phyloP scores from a whole-genome alignment of 495 filamentous ascomycete species.

The Lasiosphaeris hirsuta region DNA sequence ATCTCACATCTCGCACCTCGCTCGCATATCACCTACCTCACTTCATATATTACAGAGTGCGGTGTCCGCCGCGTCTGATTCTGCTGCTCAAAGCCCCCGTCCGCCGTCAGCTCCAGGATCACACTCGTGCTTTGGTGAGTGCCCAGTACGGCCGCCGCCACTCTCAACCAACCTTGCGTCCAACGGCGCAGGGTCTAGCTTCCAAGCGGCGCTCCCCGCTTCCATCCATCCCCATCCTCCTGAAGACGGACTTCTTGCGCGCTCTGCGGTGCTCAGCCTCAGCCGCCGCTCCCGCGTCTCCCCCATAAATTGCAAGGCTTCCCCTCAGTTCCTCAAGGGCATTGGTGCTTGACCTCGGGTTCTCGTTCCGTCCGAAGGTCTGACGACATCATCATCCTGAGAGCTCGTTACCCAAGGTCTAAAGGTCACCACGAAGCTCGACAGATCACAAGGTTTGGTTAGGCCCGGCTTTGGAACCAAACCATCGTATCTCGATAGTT shows the following conservation, averaged over 20 bases:
- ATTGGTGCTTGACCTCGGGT: too few relatives aligned
- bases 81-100: not conserved
- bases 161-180: not conserved
- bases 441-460: slow-evolving; percentile 2
- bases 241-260: not conserved
- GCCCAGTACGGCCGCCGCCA: too few relatives aligned
- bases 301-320: not conserved
- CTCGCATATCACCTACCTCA: not conserved
- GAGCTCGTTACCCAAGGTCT: too few relatives aligned
- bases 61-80: not conserved
- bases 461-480: not conserved
- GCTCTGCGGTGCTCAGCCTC: slow-evolving; percentile 15
- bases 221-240: not conserved
- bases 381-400: too few relatives aligned
- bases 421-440: not conserved
- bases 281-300: slow-evolving; percentile 19
- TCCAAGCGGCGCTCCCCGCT: not conserved
- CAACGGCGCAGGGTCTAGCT: not conserved
- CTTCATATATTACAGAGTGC: not conserved
- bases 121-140: not conserved
- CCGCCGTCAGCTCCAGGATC: not conserved
- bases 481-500: not conserved
- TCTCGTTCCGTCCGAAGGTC: too few relatives aligned
- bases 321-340: too few relatives aligned
- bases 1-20: too few relatives aligned